These are phyloP conservation scores for Thamnidium elegans DNA, from an alignment of 192 early-diverging fungal species.

Conservation along the genomic window DNA sequence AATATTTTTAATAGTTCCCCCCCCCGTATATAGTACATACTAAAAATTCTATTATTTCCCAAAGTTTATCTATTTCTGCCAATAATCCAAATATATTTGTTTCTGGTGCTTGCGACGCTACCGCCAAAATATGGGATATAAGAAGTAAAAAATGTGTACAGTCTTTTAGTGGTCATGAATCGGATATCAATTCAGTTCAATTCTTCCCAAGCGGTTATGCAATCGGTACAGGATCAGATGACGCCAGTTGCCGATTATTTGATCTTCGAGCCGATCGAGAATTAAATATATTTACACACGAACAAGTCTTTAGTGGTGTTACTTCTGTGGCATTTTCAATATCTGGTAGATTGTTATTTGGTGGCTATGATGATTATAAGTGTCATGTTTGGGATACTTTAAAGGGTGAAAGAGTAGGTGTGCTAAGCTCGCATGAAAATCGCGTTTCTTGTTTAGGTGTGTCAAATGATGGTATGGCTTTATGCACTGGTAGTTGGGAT, in stretches of 20 bases:
- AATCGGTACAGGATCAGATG: constrained; percentile 97
- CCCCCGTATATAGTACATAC: too few relatives aligned
- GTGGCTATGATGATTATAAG: constrained; percentile 99
- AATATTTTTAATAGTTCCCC: neutral
- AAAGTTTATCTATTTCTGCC: constrained; percentile 81
- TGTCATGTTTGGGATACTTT: constrained; percentile 99
- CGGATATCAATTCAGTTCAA: constrained; percentile 98
- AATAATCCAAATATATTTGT: constrained; percentile 93
- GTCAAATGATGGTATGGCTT: constrained; percentile 94
- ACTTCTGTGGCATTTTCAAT: constrained; percentile 97
- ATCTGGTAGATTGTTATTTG: constrained; percentile 95
- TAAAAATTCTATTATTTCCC: neutral
- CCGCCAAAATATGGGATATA: constrained; percentile 99
- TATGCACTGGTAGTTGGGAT: constrained; percentile 99
- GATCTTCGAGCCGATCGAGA: constrained; percentile 98
- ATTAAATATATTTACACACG: constrained; percentile 96
- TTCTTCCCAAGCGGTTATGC: constrained; percentile 99
- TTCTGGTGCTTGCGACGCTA: constrained; percentile 97
- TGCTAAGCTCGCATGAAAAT: constrained; percentile 94
- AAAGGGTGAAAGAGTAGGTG: constrained; percentile 91
- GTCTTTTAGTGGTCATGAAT: constrained; percentile 97
- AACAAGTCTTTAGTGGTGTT: constrained; percentile 98
- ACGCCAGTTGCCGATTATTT: constrained; percentile 96
- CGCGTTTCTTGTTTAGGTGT: constrained; percentile 97
- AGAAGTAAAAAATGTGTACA: constrained; percentile 94